A percentile compares a stretch with the other conserved stretches of the same genome.
These are phyloP conservation scores for Mucor indicus DNA, from an alignment of 371 early-diverging fungal genomes.

Conservation along the genomic window DNA sequence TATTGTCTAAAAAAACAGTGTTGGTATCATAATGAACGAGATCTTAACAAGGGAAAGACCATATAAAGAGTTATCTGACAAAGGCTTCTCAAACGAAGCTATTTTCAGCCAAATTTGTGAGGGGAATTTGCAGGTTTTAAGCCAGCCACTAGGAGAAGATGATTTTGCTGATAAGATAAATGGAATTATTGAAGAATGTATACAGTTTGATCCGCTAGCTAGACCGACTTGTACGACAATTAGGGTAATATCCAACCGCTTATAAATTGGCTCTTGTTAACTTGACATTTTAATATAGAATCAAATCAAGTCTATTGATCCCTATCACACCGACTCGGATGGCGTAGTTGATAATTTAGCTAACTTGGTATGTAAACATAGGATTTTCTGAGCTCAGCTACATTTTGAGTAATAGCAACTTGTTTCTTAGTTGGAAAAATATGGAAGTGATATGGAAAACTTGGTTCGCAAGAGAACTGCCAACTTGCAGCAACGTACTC, in stretches of 20 bases:
- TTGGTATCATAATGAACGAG: constrained; percentile 46
- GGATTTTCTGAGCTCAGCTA: too few relatives aligned
- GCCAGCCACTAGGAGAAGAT: constrained; percentile 13
- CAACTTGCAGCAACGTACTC: constrained; percentile 47
- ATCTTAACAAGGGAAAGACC: constrained; percentile 40
- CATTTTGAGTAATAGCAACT: too few relatives aligned
- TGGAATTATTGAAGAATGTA: constrained; percentile 27
- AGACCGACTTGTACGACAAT: neutral
- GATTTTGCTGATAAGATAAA: constrained; percentile 38
- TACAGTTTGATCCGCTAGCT: constrained; percentile 3
- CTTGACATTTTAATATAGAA: constrained; percentile 4
- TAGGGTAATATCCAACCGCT: neutral
- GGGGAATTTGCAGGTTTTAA: neutral
- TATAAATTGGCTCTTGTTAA: neutral
- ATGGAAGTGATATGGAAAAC: constrained; percentile 54
- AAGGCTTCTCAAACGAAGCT: neutral
- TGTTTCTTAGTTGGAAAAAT: constrained; percentile 54
- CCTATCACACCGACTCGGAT: constrained; percentile 33
- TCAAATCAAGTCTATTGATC: constrained; percentile 44
- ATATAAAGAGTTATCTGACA: constrained; percentile 10
- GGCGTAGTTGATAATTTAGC: constrained; percentile 53
- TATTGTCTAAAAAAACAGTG: constrained; percentile 12
- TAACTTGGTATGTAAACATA: constrained; percentile 26
- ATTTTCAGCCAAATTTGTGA: neutral
- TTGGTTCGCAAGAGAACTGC: constrained; percentile 45